A percentile compares a stretch with the other conserved stretches of the same genome.
These are phyloP conservation scores for Pseudomicrostroma phylloplanum DNA, from an alignment of 1,284 basidiomycete species.

Conservation along the genomic window DNA sequence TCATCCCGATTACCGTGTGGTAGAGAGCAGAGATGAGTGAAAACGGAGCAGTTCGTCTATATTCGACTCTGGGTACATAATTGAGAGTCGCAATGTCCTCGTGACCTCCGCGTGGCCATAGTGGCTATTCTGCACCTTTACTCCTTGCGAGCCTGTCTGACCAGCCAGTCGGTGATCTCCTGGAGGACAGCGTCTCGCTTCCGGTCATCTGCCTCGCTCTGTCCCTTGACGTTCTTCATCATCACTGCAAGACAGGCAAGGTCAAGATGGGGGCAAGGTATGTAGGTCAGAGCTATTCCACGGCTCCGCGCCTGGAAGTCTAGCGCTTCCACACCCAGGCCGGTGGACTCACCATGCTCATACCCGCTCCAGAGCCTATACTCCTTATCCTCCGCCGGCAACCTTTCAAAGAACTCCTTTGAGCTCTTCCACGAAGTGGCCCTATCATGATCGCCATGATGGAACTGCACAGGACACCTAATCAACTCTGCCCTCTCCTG, in stretches of 20 bases:
- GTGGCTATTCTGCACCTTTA: too few relatives aligned
- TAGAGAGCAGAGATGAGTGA: too few relatives aligned
- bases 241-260: slow-evolving; percentile 24
- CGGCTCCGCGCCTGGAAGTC: too few relatives aligned
- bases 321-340: too few relatives aligned
- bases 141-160: neutral
- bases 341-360: slow-evolving; percentile 49
- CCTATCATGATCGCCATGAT: slow-evolving; percentile 55
- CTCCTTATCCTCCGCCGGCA: slow-evolving; percentile 51
- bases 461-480: slow-evolving; percentile 52
- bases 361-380: slow-evolving; percentile 55
- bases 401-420: slow-evolving; percentile 51
- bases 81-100: too few relatives aligned
- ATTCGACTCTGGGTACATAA: too few relatives aligned
- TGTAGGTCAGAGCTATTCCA: too few relatives aligned
- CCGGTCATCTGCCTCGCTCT: slow-evolving; percentile 28
- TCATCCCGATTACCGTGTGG: too few relatives aligned
- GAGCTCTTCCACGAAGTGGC: slow-evolving; percentile 54
- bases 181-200: slow-evolving; percentile 31
- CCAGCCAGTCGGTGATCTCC: slow-evolving; percentile 22
- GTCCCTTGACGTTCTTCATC: slow-evolving; percentile 49
- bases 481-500: slow-evolving; percentile 48
- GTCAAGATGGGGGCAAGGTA: too few relatives aligned
- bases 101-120: too few relatives aligned
- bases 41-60: too few relatives aligned